Conservation (phyloP, 352 stramenopile genomes). For the Pythium sp. region DNA sequence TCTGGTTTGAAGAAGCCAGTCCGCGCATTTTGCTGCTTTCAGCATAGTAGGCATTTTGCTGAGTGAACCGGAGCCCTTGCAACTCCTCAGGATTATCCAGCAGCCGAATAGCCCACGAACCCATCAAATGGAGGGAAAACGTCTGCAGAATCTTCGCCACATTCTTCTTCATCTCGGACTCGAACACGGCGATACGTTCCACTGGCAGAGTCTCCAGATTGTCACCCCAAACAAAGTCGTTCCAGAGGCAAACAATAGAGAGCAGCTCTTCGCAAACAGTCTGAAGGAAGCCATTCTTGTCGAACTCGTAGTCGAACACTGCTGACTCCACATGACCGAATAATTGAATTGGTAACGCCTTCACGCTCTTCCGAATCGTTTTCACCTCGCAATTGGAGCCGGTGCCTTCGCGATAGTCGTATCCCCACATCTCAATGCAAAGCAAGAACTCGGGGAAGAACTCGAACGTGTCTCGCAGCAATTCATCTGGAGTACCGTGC, state of each 20-base stretch:
- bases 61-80: constrained; percentile 52
- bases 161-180: constrained; percentile 51
- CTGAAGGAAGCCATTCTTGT: constrained; percentile 53
- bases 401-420: constrained; percentile 53
- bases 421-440: constrained; percentile 74
- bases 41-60: constrained; percentile 73
- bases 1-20: constrained; percentile 9
- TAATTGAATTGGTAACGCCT: constrained; percentile 37
- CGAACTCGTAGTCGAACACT: constrained; percentile 65
- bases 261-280: constrained; percentile 74
- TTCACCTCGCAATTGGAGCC: constrained; percentile 20
- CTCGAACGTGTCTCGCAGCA: constrained; percentile 69
- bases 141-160: constrained; percentile 63
- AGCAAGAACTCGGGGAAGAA: constrained; percentile 76
- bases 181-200: constrained; percentile 57
- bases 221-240: constrained; percentile 75
- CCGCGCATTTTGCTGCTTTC: constrained; percentile 33
- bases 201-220: constrained; percentile 41
- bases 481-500: constrained; percentile 37
- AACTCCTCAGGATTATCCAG: constrained; percentile 45
- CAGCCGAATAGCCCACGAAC: constrained; percentile 49
- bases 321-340: constrained; percentile 39
- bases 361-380: constrained; percentile 13
- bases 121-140: constrained; percentile 55
- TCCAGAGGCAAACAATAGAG: constrained; percentile 73